Base-by-base conservation (phyloP, 371 early-diverging fungal species). In the Actinomortierella ambigua region DNA sequence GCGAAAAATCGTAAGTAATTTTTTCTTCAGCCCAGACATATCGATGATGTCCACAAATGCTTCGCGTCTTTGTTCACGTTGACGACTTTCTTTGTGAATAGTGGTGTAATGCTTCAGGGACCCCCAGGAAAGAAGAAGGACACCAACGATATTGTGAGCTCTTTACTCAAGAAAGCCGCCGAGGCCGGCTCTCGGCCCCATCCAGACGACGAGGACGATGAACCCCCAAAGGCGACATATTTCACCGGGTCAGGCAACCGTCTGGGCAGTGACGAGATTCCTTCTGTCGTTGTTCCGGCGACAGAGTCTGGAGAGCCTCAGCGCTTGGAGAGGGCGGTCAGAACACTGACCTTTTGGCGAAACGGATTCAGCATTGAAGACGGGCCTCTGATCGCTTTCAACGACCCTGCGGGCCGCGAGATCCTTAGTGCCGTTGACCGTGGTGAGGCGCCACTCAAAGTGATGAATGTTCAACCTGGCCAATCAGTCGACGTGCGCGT, bases 311-410 rank as follows among this genome's bases (percentile, higher is more conserved):
- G 52, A 9, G 18, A 39, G 2, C 59, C 59, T 39, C 63, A 57
- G 51, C 64, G 62, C 15, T 47, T 69, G 47, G 73, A 75, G 47
- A 77, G 84, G 85, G 85, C 84, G 22, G 80, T 84, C n/a, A 85
- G 90, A 29, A 79, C 88, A 46, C 82, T 98, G 60, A 97, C 95
- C 4, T 96, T 98, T 63, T 98, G 97, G 96, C 83, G 90, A 52
- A 89, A 97, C 69, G 98, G 98, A 29, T 97, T 98, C 69, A 94
- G 91, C 58, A 85, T 98, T 55, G 98, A 94, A 41, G 97, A 97
- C 65, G 98, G 98, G 0, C 93, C 93, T 0, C 77, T 98, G 47
- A 80, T 88, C 65, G 77, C 82, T 43, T 95, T 93, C 62, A 86
- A 90, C 46, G 95, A 95, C 65, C 97, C 98, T 13, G 88, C 83